phyloP scores from a whole-genome alignment of 371 early-diverging fungal species.

The Basidiobolus heterosporus region DNA sequence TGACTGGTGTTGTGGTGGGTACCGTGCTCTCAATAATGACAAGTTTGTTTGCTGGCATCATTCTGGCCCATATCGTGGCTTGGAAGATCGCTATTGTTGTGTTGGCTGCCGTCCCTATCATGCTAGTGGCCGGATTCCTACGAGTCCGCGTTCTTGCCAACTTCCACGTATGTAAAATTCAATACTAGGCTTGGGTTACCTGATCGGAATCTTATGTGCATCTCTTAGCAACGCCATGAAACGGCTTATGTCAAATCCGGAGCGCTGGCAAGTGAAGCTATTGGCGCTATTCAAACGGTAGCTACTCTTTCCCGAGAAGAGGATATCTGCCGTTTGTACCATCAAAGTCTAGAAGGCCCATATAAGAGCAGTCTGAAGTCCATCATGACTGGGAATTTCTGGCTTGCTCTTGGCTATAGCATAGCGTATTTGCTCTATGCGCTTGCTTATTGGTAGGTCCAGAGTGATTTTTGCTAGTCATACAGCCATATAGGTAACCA shows the following conservation, averaged over 20 bases:
- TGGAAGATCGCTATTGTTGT: constrained; percentile 80
- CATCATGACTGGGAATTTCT: too few species aligned
- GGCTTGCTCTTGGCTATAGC: constrained; percentile 37
- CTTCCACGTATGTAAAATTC: constrained; percentile 8
- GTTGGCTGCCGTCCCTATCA: constrained; percentile 4
- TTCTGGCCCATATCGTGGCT: constrained; percentile 68
- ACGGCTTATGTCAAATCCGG: constrained; percentile 43
- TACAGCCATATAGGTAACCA: constrained; percentile 38
- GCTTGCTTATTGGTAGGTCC: constrained; percentile 43
- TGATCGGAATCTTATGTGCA: too few species aligned
- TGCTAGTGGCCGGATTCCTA: constrained; percentile 20
- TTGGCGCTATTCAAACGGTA: constrained; percentile 75
- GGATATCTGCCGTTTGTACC: constrained; percentile 34
- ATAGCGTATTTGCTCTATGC: constrained; percentile 67
- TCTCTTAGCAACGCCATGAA: too few species aligned
- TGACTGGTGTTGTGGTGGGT: constrained; percentile 11
- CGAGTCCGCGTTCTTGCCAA: constrained; percentile 53
- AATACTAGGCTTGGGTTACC: too few species aligned
- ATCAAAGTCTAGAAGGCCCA: constrained; percentile 33
- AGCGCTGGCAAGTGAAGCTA: constrained; percentile 68
- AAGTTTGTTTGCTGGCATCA: constrained; percentile 63
- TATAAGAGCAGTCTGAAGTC: constrained; percentile 12
- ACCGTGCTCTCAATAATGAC: constrained; percentile 1
- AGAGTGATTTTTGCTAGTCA: constrained; percentile 30
- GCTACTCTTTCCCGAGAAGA: constrained; percentile 62